Evolutionary conservation across 129 eudicot genomes (phyloP).

Genomic region (Kitagawia praeruptora): DNA sequence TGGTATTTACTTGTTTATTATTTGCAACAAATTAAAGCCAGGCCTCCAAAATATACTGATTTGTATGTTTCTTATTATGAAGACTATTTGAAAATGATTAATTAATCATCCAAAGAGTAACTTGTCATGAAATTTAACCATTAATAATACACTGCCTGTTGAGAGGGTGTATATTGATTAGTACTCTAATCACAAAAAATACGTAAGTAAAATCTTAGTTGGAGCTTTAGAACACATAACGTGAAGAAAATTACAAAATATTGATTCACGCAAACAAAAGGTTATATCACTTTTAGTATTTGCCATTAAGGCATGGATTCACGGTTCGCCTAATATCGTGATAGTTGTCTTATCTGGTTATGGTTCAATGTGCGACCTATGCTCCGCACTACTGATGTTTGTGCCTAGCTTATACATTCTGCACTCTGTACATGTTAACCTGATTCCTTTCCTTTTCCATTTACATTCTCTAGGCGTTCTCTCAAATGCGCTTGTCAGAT

Average conservation of each 20-base stretch:
- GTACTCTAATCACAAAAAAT: not conserved
- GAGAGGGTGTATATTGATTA: not conserved
- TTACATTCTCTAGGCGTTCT: constrained; percentile 55
- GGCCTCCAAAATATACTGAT: not conserved
- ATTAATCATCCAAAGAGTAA: not conserved
- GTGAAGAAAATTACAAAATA: not conserved
- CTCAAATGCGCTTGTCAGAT: constrained; percentile 92
- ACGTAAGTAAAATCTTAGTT: not conserved
- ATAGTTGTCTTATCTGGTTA: not conserved
- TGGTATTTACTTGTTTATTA: not conserved
- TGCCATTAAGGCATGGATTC: not conserved
- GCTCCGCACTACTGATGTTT: not conserved
- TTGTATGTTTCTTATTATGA: not conserved
- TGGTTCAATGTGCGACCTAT: not conserved
- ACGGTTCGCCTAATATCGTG: not conserved
- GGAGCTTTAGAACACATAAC: not conserved
- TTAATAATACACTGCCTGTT: not conserved
- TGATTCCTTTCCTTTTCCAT: not conserved
- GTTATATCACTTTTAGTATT: not conserved
- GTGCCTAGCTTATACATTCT: not conserved
- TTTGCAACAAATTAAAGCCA: not conserved
- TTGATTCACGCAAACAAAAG: not conserved
- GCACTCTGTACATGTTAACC: not conserved
- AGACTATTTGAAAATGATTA: not conserved
- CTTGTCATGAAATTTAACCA: not conserved